phyloP scores from a whole-genome alignment of 2,329 filamentous ascomycete genomes.

The Apiospora rasikravindrae region DNA sequence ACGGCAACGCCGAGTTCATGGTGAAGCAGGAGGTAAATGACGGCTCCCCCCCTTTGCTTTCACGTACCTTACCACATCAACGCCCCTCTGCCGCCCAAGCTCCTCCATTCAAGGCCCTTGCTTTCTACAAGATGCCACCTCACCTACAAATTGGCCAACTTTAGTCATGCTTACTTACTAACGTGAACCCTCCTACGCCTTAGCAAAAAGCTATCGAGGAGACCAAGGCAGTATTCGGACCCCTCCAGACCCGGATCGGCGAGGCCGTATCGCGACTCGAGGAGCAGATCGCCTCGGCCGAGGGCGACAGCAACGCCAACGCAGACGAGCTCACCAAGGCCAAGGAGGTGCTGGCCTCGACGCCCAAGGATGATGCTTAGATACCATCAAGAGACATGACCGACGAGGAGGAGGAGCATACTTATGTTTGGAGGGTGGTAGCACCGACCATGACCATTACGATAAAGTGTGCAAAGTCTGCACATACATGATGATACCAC shows the following conservation, averaged over 20 bases:
- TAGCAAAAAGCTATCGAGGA: constrained; percentile 84
- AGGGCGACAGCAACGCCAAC: constrained; percentile 49
- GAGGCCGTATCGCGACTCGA: constrained; percentile 76
- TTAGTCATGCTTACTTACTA: not conserved
- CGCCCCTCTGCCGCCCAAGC: not conserved
- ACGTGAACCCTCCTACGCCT: not conserved
- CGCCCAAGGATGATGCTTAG: constrained; percentile 20
- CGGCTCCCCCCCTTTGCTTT: not conserved
- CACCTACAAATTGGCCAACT: not conserved
- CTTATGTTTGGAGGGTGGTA: not conserved
- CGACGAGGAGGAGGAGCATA: not conserved
- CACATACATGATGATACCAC: constrained; percentile 3
- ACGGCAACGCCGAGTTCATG: constrained; percentile 77
- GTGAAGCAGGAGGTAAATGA: constrained; percentile 82
- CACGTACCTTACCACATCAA: too few species aligned
- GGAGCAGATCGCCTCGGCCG: constrained; percentile 72
- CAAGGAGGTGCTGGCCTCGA: constrained; percentile 45
- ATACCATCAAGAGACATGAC: not conserved
- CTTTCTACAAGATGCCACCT: not conserved
- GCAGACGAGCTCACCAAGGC: constrained; percentile 61
- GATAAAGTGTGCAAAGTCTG: constrained; percentile 4
- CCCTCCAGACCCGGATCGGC: constrained; percentile 72
- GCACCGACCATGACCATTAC: not conserved
- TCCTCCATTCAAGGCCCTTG: not conserved
- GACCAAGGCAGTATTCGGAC: constrained; percentile 81